Base-by-base conservation (phyloP, 371 early-diverging fungal genomes). In the Zancudomyces culisetae region DNA sequence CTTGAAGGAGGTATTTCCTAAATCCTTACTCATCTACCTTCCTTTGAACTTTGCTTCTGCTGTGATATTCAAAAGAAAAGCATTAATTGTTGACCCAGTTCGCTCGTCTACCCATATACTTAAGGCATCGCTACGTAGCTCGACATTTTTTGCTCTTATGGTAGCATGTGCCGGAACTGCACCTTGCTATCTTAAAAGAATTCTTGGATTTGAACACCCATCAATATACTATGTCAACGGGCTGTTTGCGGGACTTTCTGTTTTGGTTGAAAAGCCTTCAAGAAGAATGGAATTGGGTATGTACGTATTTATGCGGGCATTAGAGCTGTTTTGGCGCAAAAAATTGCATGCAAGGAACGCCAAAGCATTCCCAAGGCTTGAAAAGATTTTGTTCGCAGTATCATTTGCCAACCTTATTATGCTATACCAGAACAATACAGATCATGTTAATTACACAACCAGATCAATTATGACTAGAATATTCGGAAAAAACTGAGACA, bases 401-500 rank as follows among this genome's bases (percentile, higher is more conserved):
- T 73, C 86, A 0, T 84, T 83, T 75, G 87, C 83, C 24, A 70
- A 78, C 1, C 61, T 89, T 51, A 86, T 89, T 86, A 73, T 77
- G 15, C 60, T 89, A 22, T 89, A 86, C 62, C 87, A 89, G 62
- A 77, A 73, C 49, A 83, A 84, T 42, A 79, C 79, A 19, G 74
- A 71, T 24, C 75, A 76, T 22, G 80, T 88, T 49, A 73, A 69
- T 55, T 68, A 77, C 23, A 80, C 79, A 43, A 86, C 85, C 52
- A 76, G 80, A 21, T 78, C 76, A 30, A 74, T 83, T 12, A 70
- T 88, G 76, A 77, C 77, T n/a, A 74, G 89, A 10, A 73, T 85
- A 56, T 85, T 88, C 62, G 87, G 87, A n/a, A 70, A 75, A 30
- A 88, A 85, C 58, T 87, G n/a, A n/a, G n/a, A n/a, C n/a, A n/a